Evolutionary conservation across 2,329 filamentous ascomycete species (phyloP), one percentile per base, ranked within the genome.

Genomic region (Fusarium globosum): DNA sequence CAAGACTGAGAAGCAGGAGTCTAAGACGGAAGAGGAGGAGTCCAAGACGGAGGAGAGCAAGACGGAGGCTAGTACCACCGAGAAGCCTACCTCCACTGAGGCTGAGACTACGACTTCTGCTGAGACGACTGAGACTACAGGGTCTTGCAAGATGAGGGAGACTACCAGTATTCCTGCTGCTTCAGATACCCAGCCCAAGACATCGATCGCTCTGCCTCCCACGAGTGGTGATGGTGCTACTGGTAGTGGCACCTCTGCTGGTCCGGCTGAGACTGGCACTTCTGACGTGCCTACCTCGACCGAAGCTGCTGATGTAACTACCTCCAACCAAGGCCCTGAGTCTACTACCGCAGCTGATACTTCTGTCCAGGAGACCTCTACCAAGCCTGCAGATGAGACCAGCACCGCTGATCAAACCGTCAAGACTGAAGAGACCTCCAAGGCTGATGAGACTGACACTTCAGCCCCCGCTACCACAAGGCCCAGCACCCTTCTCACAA

Each of bases 1-100:
- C 30, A 68, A 65, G 36, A 65, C 61, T 21, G 53, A 68, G n/a
- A 38, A 63, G 30, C 15, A 42, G 11, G 30, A 69, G 43, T 66
- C 62, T 3, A 48, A 61, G 42, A 53, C 49, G 1, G 53, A 58
- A 7, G 48, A 61, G 3, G 36, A 61, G n/a, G 46, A 52, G 26
- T 61, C 61, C 0, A 66, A 55, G 35, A 63, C 63, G 4, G 55
- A 51, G 14, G 33, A 48, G 41, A 62, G 12, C 16, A 57, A 43
- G 23, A 58, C 64, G 1, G 59, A 64, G 28, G 46, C 51, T 2
- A 67, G 51, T 2, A 58, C 63, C 4, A 69, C 64, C 3, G 65
- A 63, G 42, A 60, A 60, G 36, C 28, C 53, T 36, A 63, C 61
- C 0, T 48, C 60, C 1, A 61, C 23, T 7, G 59, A 61, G 30